Evolutionary conservation across 768 basidiomycete genomes (phyloP), one percentile per base, ranked within the genome.

Genomic region (Psilocybe subaeruginosa): DNA sequence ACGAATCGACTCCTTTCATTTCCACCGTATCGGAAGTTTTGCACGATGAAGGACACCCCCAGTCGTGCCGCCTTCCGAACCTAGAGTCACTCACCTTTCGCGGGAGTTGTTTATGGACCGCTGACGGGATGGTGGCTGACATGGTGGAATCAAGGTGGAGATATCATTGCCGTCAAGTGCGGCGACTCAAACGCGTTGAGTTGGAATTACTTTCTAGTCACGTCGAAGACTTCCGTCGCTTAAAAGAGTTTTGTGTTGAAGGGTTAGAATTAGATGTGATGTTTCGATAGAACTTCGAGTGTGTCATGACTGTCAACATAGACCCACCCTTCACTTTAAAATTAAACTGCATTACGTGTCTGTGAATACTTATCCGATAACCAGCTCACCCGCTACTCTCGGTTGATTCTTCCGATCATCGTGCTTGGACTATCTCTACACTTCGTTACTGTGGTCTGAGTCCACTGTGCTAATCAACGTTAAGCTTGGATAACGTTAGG

Each of bases 91-190:
- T 77, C 47, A 67, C 69, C 30, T 68, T 77, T 31, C 69, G 68
- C 16, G 75, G 71, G 47, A 69, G 67, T 54, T 71, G 72, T 53
- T 59, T 75, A 39, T 67, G 69, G 63, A 68, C 71, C 31, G 62
- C 69, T 3, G 71, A 75, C 62, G 74, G 73, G 3, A 65, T 66
- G 17, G 63, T 78, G 14, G 69, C 75, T 12, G 70, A 71, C 23
- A 76, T 78, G 75, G 73, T 76, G 31, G 73, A 76, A 53, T 74
- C 74, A 43, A 72, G 76, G 6, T 76, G 73, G 74, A 69, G 70
- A 51, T 61, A 63, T 50, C 54, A 66, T 30, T 56, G 52, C 50
- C 56, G 48, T 23, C 65, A 60, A 27, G 63, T 72, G 19, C 63
- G 66, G 50, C 72, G 70, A 6, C 65, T 78, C 45, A 71, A 64